Evolutionary conservation across 495 filamentous ascomycete species (phyloP), one percentile per base, ranked within the genome.

Genomic region (Aspergillus homomorphus): DNA sequence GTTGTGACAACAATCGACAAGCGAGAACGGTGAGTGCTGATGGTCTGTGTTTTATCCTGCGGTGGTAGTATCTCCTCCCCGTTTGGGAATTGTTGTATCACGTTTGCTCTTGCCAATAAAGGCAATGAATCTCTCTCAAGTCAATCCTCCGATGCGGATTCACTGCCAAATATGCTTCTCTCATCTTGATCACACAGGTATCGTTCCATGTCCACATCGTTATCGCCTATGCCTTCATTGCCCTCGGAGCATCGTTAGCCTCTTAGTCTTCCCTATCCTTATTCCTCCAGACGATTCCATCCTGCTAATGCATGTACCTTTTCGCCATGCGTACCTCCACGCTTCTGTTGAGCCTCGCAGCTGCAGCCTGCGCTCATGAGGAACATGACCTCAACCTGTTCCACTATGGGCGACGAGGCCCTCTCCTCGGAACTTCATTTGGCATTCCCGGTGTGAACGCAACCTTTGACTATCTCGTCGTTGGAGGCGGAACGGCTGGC

Each of bases 401-500:
- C 53, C 23, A 62, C 42, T 57, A 65, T 49, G 63, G 59, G 6
- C 53, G 59, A 38, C 56, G 45, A 20, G 63, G 63, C 4, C 51
- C 56, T 26, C 53, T 65, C 30, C 30, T 65, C 4, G 63, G 59
- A 0, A 60, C 48, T 19, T 60, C 53, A 15, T 57, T 65, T 6
- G 63, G 55, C 24, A 45, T 26, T 1, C 62, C 62, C 15, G 57
- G 57, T 9, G 18, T 20, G 2, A 55, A 64, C 24, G 62, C 54
- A 18, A 64, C 62, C 19, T 64, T 60, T 41, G 76, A 79, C 60
- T 77, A 75, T 53, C 57, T 79, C 51, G 59, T 79, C 24, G 64
- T 72, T 8, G 76, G 76, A 18, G 76, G 65, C 0, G 76, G 76
- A 19, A 77, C 69, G 2, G 67, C 69, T 10, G 75, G 76, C 5